Percentiles rank a stretch among this genome's conserved stretches.
Evolutionary conservation across 192 early-diverging fungal species (phyloP).

Genomic region (Linnemannia exigua): DNA sequence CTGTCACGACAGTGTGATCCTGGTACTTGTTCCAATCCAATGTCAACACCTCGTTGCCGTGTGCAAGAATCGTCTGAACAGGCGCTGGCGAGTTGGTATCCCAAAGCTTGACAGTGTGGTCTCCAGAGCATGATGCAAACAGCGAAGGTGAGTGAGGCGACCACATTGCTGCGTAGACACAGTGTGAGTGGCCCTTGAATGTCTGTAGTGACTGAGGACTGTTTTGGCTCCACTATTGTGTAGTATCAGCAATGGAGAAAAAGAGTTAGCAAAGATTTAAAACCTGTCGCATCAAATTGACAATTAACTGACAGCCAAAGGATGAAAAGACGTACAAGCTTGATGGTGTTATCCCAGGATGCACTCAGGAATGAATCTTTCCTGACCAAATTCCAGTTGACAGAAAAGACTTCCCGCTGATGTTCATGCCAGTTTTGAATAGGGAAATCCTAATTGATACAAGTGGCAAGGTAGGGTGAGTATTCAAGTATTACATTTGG

Average conservation of each 20-base stretch:
- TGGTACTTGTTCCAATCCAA: conserved; percentile 99
- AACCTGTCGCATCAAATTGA: no score
- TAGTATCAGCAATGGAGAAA: background rate
- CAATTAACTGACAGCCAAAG: no score
- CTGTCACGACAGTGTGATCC: conserved; percentile 86
- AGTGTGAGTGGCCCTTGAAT: conserved; percentile 91
- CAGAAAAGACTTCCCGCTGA: conserved; percentile 91
- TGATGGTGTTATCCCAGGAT: conserved; percentile 97
- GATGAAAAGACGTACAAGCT: conserved; percentile 71
- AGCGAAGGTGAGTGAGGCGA: conserved; percentile 80
- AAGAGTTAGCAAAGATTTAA: background rate
- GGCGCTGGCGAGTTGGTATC: conserved; percentile 79
- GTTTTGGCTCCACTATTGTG: conserved; percentile 87
- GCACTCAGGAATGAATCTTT: conserved; percentile 93
- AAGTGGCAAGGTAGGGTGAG: background rate
- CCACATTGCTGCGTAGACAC: conserved; percentile 94
- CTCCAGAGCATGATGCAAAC: conserved; percentile 93
- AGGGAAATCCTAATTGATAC: conserved; percentile 78
- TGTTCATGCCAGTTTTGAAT: conserved; percentile 95
- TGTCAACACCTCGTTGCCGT: conserved; percentile 89
- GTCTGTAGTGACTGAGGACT: conserved; percentile 82
- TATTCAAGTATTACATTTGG: conserved; percentile 2
- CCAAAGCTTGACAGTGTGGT: conserved; percentile 94
- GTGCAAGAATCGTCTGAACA: conserved; percentile 80
- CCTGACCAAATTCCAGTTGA: conserved; percentile 94